phyloP scores from a whole-genome alignment of 2,329 filamentous ascomycete species.

The Alternaria sp. region DNA sequence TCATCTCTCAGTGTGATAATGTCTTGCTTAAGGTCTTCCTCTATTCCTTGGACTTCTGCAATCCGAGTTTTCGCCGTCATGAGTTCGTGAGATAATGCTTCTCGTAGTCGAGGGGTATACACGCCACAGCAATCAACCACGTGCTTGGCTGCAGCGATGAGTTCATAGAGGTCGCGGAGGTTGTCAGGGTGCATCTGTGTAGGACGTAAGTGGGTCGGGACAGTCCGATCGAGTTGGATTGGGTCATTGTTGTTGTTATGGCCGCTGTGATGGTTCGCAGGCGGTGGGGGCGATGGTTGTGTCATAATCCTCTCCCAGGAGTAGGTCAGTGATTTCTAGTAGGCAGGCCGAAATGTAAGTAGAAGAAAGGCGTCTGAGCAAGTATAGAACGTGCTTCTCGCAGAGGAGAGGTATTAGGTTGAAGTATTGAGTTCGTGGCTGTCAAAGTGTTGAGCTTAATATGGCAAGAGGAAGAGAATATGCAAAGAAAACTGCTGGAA shows the following conservation, averaged over 20 bases:
- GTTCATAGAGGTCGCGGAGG: neutral
- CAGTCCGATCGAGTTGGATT: neutral
- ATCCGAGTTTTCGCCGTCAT: neutral
- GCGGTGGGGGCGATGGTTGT: neutral
- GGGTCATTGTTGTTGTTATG: neutral
- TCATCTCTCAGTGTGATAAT: neutral
- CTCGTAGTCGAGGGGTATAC: neutral
- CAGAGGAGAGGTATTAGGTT: neutral
- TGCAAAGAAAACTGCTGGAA: neutral
- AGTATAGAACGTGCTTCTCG: neutral
- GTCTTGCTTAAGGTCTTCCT: neutral
- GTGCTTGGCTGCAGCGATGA: neutral
- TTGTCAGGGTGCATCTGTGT: neutral
- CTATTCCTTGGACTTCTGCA: neutral
- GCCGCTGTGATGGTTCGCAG: neutral
- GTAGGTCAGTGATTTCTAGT: no score
- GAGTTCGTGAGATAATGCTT: neutral
- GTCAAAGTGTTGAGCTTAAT: neutral
- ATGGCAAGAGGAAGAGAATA: no score
- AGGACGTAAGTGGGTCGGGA: no score
- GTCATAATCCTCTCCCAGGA: neutral
- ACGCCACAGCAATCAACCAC: neutral
- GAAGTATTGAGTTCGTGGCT: neutral
- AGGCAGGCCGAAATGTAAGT: neutral
- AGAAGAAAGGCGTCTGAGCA: neutral